Base-by-base conservation (phyloP, 1,284 basidiomycete species). In the Sanghuangporus sanghuang region DNA sequence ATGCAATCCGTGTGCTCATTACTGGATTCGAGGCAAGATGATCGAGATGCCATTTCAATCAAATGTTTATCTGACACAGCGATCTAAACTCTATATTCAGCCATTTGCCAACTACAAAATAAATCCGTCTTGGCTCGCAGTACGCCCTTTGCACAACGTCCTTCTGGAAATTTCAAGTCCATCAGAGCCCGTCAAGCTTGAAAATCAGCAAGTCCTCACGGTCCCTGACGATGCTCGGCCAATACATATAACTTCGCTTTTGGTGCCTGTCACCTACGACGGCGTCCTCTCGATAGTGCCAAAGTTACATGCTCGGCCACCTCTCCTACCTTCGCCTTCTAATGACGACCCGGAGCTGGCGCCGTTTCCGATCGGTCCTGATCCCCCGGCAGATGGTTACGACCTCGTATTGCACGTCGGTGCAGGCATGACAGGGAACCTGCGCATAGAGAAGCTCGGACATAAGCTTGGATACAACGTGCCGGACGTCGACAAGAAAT, bases 361-460 rank as follows among this genome's bases (percentile, higher is more conserved):
- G 52, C 69, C 38, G 2, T 58, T 38, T 27, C 65, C 35, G 73
- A 77, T 48, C 70, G 72, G 14, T 61, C 68, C 72, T 2, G 71
- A 77, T 1, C 78, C 84, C 1, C 87, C 87, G 1, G 72, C 75
- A 23, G 76, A 75, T 57, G 86, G 87, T n/a, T 91, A 86, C 69
- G 89, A 91, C 70, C 83, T 90, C 66, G 81, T 90, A 57, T 81
- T 91, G 68, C 89, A 91, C 69, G 77, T 91, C 42, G 89, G 89
- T 8, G 84, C 86, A 12, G 87, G 86, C 1, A 82, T 83, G 6
- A 78, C 85, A 12, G 89, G 89, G 0, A 79, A 82, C 0, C 72
- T 90, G 59, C 79, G 85, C 32, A 79, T 90, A 74, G 89, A 91
- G 72, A 79, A 82, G 66, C 71, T 84, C n/a, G 82, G 79, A 0